Evolutionary conservation across 2,329 filamentous ascomycete species (phyloP).

Genomic region (Neofusicoccum cordaticola): DNA sequence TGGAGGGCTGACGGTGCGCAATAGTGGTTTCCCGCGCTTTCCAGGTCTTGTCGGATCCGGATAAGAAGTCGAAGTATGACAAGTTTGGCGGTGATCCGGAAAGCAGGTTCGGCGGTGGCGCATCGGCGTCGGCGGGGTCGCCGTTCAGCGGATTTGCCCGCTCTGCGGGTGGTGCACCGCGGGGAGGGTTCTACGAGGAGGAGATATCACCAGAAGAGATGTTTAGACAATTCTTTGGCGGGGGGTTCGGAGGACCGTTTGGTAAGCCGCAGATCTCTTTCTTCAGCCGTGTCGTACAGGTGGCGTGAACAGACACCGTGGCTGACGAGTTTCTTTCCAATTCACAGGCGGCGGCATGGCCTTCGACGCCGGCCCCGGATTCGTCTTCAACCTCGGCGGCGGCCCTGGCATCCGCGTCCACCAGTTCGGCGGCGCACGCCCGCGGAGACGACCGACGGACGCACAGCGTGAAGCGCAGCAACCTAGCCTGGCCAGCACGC

Average conservation of each 20-base stretch:
- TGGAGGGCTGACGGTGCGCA: not conserved
- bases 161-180: slow-evolving; percentile 49
- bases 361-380: slow-evolving; percentile 78
- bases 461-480: slow-evolving; percentile 54
- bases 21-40: slow-evolving; percentile 87
- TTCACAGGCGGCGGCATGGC: slow-evolving; percentile 46
- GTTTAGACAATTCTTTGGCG: slow-evolving; percentile 95
- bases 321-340: not conserved
- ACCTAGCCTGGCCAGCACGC: slow-evolving; percentile 49
- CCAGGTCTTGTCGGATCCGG: slow-evolving; percentile 85
- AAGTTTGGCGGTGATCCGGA: slow-evolving; percentile 90
- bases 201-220: slow-evolving; percentile 96
- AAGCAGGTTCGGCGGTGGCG: slow-evolving; percentile 69
- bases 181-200: slow-evolving; percentile 71
- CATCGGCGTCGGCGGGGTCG: slow-evolving; percentile 58
- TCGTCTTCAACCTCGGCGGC: slow-evolving; percentile 92
- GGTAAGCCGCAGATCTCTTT: slow-evolving; percentile 46
- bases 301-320: not conserved
- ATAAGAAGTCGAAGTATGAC: slow-evolving; percentile 88
- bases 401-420: slow-evolving; percentile 90
- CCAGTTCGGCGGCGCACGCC: slow-evolving; percentile 82
- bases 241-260: slow-evolving; percentile 64
- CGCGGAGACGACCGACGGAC: slow-evolving; percentile 65
- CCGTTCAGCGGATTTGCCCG: slow-evolving; percentile 63
- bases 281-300: too few species aligned